Evolutionary conservation across 352 stramenopile genomes (phyloP).

Genomic region (Globisporangium takayamanum): DNA sequence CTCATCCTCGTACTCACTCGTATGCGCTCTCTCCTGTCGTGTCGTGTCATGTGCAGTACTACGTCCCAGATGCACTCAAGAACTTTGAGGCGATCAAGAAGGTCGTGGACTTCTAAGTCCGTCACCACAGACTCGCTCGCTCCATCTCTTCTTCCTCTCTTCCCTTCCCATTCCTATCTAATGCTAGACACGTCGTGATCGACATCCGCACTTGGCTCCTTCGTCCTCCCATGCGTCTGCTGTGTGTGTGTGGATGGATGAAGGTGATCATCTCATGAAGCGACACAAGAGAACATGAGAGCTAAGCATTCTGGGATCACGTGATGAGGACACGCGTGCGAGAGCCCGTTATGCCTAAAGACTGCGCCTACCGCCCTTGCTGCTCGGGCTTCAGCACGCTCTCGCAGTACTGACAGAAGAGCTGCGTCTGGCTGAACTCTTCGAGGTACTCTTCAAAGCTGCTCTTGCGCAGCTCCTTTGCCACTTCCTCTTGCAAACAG

Average conservation of each 20-base stretch:
- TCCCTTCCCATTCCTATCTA: background rate
- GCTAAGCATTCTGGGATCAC: no score
- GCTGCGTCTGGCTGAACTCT: constrained; percentile 80
- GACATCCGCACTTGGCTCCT: no score
- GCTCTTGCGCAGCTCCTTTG: constrained; percentile 62
- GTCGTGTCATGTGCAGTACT: constrained; percentile 32
- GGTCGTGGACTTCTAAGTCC: constrained; percentile 80
- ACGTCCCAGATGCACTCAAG: constrained; percentile 91
- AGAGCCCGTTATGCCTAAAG: no score
- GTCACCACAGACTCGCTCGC: background rate
- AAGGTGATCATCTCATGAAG: no score
- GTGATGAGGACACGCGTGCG: no score
- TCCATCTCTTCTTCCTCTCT: background rate
- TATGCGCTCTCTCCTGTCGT: background rate
- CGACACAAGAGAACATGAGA: no score
- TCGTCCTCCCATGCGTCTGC: no score
- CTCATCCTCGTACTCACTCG: background rate
- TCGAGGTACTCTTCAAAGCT: constrained; percentile 64
- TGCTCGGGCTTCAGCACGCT: constrained; percentile 43
- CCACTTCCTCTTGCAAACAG: constrained; percentile 67
- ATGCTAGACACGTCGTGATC: background rate
- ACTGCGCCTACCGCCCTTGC: constrained; percentile 1
- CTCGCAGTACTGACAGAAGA: constrained; percentile 87
- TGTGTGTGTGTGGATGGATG: no score
- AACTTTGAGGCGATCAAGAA: constrained; percentile 95